Percentiles rank a stretch among this genome's conserved stretches.
These are phyloP conservation scores for Colletotrichum falcatum DNA, from an alignment of 2,329 filamentous ascomycete genomes.

Conservation along the genomic window DNA sequence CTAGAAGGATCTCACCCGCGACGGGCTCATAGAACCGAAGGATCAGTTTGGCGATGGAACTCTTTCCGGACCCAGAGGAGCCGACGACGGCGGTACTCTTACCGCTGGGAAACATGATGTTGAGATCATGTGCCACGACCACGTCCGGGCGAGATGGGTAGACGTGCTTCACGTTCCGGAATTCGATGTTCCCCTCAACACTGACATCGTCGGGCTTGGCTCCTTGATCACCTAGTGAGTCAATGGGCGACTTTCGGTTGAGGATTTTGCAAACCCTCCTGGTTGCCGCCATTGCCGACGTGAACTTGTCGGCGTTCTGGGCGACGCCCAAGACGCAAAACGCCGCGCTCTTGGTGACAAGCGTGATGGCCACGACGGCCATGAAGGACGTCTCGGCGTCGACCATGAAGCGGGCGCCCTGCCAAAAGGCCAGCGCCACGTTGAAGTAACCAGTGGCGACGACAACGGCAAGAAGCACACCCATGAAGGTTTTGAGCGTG, in stretches of 20 bases:
- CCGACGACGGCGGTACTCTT: constrained; percentile 76
- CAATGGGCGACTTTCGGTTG: constrained; percentile 44
- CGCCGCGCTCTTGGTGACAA: constrained; percentile 39
- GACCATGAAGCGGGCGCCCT: constrained; percentile 53
- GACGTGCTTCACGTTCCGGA: constrained; percentile 72
- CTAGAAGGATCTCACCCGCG: constrained; percentile 46
- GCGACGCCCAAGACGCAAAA: constrained; percentile 41
- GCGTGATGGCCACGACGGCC: constrained; percentile 44
- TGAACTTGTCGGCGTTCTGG: constrained; percentile 43
- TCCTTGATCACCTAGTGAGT: constrained; percentile 41
- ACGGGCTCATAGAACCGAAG: constrained; percentile 70
- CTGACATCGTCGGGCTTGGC: neutral
- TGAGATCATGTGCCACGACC: constrained; percentile 71
- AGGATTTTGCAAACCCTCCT: constrained; percentile 45
- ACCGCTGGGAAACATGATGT: constrained; percentile 69
- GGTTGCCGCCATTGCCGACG: constrained; percentile 42
- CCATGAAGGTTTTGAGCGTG: too few relatives aligned
- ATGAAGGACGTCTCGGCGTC: constrained; percentile 32
- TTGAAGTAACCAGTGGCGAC: too few relatives aligned
- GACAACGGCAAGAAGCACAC: too few relatives aligned
- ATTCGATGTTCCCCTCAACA: constrained; percentile 58
- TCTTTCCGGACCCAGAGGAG: constrained; percentile 76
- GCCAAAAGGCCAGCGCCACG: constrained; percentile 41
- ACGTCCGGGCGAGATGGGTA: constrained; percentile 77
- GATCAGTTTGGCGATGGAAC: constrained; percentile 74